Conservation (phyloP, 441 rosid genomes). For the Arabidopsis hybrid region DNA sequence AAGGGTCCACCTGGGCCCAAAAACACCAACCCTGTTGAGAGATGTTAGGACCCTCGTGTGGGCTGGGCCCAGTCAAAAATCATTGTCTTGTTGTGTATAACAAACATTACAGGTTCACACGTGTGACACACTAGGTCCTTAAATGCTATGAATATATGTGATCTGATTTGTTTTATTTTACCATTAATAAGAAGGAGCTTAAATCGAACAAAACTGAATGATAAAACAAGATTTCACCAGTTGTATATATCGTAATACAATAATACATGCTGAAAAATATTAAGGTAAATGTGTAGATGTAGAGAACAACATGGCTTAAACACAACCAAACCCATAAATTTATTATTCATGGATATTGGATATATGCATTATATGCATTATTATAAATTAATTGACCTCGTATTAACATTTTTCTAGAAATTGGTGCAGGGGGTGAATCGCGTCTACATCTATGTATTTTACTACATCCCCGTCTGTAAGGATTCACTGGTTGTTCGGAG, state of each 20-base stretch:
- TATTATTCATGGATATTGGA: neutral
- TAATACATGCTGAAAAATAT: no score
- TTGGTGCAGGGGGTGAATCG: neutral
- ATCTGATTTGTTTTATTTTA: neutral
- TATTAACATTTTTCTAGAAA: neutral
- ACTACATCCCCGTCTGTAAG: neutral
- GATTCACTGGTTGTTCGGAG: neutral
- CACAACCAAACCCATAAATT: neutral
- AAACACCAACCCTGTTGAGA: slow-evolving; percentile 23
- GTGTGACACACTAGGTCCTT: slow-evolving; percentile 25
- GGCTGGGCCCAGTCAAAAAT: slow-evolving; percentile 37
- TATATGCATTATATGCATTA: no score
- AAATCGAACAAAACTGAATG: neutral
- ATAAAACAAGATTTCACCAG: neutral
- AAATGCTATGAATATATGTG: slow-evolving; percentile 16
- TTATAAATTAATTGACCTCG: neutral
- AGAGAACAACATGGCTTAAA: neutral
- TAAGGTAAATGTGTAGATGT: neutral
- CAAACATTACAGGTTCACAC: slow-evolving; percentile 12
- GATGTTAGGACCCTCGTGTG: slow-evolving; percentile 41
- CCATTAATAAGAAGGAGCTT: neutral
- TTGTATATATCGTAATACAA: neutral
- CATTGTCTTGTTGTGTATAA: neutral
- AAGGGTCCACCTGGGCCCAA: slow-evolving; percentile 38
- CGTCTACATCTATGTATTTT: neutral